A percentile compares a stretch with the other conserved stretches of the same genome.
Evolutionary conservation across 2,329 filamentous ascomycete species (phyloP).

Genomic region (Fusarium pseudoanthophilum): DNA sequence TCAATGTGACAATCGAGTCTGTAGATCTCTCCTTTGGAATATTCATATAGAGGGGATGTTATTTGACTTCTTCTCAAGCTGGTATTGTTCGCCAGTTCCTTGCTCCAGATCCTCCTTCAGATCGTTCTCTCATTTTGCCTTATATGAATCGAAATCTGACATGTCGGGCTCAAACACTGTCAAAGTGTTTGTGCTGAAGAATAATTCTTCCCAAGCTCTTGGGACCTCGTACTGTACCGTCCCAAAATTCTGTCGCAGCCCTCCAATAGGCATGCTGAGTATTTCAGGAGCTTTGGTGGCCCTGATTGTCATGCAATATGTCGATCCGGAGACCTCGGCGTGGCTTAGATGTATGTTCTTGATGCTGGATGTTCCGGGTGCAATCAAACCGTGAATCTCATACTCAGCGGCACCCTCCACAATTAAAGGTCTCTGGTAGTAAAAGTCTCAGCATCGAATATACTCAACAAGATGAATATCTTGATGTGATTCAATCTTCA

Average conservation of each 20-base stretch:
- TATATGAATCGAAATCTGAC: background rate
- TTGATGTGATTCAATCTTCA: background rate
- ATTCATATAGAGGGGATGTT: background rate
- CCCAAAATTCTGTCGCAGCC: background rate
- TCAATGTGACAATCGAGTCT: no score
- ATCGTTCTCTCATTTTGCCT: background rate
- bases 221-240: no score
- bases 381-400: background rate
- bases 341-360: background rate
- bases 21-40: no score
- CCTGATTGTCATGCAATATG: background rate
- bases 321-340: background rate
- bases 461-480: background rate
- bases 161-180: background rate
- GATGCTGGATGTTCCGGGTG: background rate
- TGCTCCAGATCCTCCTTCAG: background rate
- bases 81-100: background rate
- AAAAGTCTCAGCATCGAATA: conserved; percentile 1
- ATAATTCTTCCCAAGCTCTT: background rate
- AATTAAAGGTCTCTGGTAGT: background rate
- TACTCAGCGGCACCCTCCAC: conserved; percentile 2
- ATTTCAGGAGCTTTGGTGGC: background rate
- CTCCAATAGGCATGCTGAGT: background rate
- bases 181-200: background rate
- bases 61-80: background rate